Evolutionary conservation across 176 grass and related monocot species (phyloP).

Genomic region (Rhynchospora breviuscula): DNA sequence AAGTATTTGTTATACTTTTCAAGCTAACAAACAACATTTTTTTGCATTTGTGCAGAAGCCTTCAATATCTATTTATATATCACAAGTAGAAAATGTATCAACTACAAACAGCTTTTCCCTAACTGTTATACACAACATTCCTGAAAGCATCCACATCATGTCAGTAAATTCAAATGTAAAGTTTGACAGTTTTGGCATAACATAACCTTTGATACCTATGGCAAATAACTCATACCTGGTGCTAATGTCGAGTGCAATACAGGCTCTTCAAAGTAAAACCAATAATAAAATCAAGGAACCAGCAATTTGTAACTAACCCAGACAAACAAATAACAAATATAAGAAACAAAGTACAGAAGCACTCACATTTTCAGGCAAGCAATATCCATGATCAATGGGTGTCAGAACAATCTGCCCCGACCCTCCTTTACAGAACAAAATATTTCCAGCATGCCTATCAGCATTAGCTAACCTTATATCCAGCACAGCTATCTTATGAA

Average conservation of each 20-base stretch:
- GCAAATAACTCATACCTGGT: background rate
- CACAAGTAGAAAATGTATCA: background rate
- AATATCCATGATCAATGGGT: constrained; percentile 91
- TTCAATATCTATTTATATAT: background rate
- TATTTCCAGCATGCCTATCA: constrained; percentile 76
- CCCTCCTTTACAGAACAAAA: constrained; percentile 46
- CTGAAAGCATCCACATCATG: background rate
- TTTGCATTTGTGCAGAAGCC: background rate
- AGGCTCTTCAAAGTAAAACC: background rate
- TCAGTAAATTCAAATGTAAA: background rate
- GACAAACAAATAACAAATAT: background rate
- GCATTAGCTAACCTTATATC: constrained; percentile 83
- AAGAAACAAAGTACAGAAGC: background rate
- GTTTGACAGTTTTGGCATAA: background rate
- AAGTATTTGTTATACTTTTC: background rate
- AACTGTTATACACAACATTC: background rate
- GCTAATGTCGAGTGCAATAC: background rate
- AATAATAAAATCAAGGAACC: background rate
- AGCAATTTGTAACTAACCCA: background rate
- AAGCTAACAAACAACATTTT: background rate
- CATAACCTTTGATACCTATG: background rate
- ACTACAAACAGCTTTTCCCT: background rate
- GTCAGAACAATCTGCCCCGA: constrained; percentile 36
- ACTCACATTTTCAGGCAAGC: constrained; percentile 71
- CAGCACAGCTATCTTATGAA: constrained; percentile 71